Evolutionary conservation across 805 yeast species (phyloP).

Genomic region (Sugiyamaella qingdaonensis): DNA sequence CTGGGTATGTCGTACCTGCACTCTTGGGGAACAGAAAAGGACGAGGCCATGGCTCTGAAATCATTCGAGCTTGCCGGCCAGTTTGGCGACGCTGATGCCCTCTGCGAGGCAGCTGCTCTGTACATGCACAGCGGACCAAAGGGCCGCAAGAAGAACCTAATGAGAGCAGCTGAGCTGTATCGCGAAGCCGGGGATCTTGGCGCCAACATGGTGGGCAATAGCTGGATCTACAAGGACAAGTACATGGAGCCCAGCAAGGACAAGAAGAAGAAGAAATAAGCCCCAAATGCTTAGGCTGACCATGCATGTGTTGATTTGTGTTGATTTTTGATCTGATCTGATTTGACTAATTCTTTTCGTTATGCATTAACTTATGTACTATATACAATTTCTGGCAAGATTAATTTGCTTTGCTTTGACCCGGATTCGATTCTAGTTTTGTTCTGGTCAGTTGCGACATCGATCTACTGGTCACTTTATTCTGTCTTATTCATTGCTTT

Average conservation of each 20-base stretch:
- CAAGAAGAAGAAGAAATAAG: slow-evolving; percentile 10
- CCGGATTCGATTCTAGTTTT: no score
- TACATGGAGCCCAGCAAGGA: slow-evolving; percentile 38
- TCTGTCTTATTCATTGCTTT: no score
- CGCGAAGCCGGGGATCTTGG: slow-evolving; percentile 63
- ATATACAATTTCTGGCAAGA: neutral
- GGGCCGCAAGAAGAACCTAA: slow-evolving; percentile 52
- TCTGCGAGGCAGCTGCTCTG: slow-evolving; percentile 64
- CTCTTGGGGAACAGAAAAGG: slow-evolving; percentile 53
- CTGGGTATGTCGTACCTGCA: slow-evolving; percentile 53
- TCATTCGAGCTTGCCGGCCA: slow-evolving; percentile 62
- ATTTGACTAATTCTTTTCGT: neutral
- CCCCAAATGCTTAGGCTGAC: neutral
- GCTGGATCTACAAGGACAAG: slow-evolving; percentile 73
- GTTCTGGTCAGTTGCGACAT: no score
- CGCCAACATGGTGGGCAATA: slow-evolving; percentile 57
- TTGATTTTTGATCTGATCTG: neutral
- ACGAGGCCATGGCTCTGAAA: slow-evolving; percentile 54
- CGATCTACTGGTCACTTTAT: no score
- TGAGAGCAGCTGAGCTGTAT: slow-evolving; percentile 66
- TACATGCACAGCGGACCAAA: slow-evolving; percentile 55
- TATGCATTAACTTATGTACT: neutral
- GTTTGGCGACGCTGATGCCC: slow-evolving; percentile 63
- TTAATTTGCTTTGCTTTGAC: neutral
- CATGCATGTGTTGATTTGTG: neutral